A percentile compares a stretch with the other conserved stretches of the same genome.
phyloP scores from a whole-genome alignment of 2,329 filamentous ascomycete species.

The Parastagonospora nodorum region DNA sequence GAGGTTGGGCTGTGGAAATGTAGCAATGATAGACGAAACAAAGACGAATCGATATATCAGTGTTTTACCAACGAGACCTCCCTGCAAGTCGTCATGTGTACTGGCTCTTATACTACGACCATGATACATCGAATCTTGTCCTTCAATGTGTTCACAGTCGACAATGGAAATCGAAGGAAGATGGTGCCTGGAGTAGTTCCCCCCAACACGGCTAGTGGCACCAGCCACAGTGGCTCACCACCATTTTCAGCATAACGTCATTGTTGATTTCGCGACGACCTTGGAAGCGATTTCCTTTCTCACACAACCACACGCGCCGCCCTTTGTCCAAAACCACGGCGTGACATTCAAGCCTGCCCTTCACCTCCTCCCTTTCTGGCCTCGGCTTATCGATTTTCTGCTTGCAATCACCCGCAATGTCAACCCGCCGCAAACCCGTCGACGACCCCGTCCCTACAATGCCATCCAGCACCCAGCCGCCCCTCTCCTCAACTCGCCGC shows the following conservation, averaged over 20 bases:
- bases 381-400: neutral
- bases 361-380: neutral
- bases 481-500: constrained; percentile 32
- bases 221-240: constrained; percentile 28
- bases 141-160: constrained; percentile 15
- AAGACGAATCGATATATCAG: neutral
- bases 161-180: constrained; percentile 13
- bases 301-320: too few relatives aligned
- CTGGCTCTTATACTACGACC: neutral
- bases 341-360: neutral
- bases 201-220: constrained; percentile 17
- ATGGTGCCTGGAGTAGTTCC: constrained; percentile 10
- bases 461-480: constrained; percentile 26
- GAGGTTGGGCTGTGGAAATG: neutral
- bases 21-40: neutral
- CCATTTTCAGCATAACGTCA: constrained; percentile 28
- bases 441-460: constrained; percentile 24
- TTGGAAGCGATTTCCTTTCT: neutral
- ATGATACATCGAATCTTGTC: neutral
- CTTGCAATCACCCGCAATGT: constrained; percentile 26
- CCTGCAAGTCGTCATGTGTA: neutral
- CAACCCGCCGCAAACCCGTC: constrained; percentile 37
- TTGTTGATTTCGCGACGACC: constrained; percentile 13
- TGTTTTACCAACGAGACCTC: too few relatives aligned
- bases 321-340: too few relatives aligned